These are phyloP conservation scores for Penicillium decumbens DNA, from an alignment of 2,329 filamentous ascomycete genomes.

Conservation along the genomic window DNA sequence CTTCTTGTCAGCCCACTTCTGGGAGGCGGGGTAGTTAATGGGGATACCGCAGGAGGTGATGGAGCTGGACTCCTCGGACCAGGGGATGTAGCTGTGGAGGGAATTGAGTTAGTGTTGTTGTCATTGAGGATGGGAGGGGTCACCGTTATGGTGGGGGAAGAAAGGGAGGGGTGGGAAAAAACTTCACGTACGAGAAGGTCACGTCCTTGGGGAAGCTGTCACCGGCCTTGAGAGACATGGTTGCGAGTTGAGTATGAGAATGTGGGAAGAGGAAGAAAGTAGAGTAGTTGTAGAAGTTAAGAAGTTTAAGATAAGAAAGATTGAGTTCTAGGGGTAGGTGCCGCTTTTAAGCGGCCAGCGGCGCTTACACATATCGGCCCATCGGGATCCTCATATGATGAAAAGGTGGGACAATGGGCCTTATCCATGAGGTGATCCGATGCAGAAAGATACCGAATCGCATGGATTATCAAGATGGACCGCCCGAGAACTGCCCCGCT, in stretches of 20 bases:
- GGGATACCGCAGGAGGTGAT: slow-evolving; percentile 75
- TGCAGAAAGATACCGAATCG: slow-evolving; percentile 37
- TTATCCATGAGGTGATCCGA: slow-evolving; percentile 32
- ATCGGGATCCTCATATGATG: slow-evolving; percentile 21
- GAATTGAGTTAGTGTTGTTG: slow-evolving; percentile 11
- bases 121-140: neutral
- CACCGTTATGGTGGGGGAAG: slow-evolving; percentile 1
- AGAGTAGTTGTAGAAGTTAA: slow-evolving; percentile 1
- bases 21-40: slow-evolving; percentile 71
- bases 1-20: slow-evolving; percentile 67
- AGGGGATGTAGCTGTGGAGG: slow-evolving; percentile 65
- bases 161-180: neutral
- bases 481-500: slow-evolving; percentile 31
- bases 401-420: slow-evolving; percentile 16
- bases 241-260: slow-evolving; percentile 18
- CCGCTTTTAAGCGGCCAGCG: slow-evolving; percentile 16
- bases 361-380: slow-evolving; percentile 27
- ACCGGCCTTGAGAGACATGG: slow-evolving; percentile 69
- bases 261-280: slow-evolving; percentile 6
- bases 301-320: slow-evolving; percentile 6
- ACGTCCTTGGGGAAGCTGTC: slow-evolving; percentile 78
- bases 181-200: slow-evolving; percentile 61
- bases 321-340: slow-evolving; percentile 7
- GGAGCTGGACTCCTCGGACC: slow-evolving; percentile 61
- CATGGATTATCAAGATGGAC: slow-evolving; percentile 35